Evolutionary conservation across 1,284 basidiomycete genomes (phyloP), one percentile per base, ranked within the genome.

Genomic region (Malassezia yamatoensis): DNA sequence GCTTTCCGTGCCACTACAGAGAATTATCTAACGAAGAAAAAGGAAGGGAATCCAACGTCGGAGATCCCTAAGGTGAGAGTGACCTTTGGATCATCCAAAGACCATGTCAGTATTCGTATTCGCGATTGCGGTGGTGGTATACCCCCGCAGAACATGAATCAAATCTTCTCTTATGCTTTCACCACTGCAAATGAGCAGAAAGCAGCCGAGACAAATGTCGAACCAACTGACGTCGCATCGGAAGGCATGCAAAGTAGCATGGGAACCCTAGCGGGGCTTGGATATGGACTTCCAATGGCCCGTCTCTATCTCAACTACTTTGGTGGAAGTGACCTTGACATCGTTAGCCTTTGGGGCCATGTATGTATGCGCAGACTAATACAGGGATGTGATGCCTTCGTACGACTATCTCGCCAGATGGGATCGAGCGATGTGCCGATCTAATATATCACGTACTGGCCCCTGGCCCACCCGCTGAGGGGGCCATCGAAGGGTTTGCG

Each of bases 161-260:
- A 83, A 49, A 85, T 91, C 54, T 91, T 90, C 75, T 87, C 86
- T 20, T 91, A 91, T 72, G 87, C 88, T 6, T 91, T 90, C 73
- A 90, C 88, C 2, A 90, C 88, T 3, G 85, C 79, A 0, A 72
- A 70, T 87, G 90, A 70, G 85, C 85, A 35, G 76, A 80, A 51
- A 78, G 13, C 24, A 18, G 29, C 43, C 8, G 82, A 62, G 24
- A 49, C 55, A 1, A 85, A 12, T 83, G 87, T 67, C 82, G 84
- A 39, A 80, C 81, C 54, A 10, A 77, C 76, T n/a, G 78, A 77
- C 20, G 73, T 76, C n/a, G 78, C 79, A 5, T 81, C 79, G 24
- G 80, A 78, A 4, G 85, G 85, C 3, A 68, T 90, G 40, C 84
- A 87, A 68, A 83, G 81, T 49, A 81, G 81, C 40, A 75, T 85